Percentiles rank a stretch among this genome's conserved stretches.
Conservation (phyloP, 805 yeast genomes). For the Candida sonorensis region DNA sequence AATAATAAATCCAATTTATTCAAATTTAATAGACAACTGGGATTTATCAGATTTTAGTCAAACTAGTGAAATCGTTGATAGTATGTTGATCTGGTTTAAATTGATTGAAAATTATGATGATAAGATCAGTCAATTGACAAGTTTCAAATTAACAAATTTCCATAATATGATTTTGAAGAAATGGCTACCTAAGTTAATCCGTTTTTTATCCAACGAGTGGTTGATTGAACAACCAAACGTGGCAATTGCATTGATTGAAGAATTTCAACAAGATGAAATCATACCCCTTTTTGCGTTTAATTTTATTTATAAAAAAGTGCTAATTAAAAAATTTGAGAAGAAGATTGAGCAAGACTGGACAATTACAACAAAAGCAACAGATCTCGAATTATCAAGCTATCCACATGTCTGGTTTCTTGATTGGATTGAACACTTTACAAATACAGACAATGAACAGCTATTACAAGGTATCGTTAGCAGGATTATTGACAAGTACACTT, state of each 20-base stretch:
- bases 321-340: conserved; percentile 32
- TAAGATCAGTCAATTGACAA: too few relatives aligned
- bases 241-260: conserved; percentile 33
- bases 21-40: conserved; percentile 27
- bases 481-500: conserved; percentile 14
- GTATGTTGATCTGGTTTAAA: conserved; percentile 23
- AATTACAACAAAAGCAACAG: too few relatives aligned
- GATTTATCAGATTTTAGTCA: conserved; percentile 28
- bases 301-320: conserved; percentile 22
- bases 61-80: conserved; percentile 22
- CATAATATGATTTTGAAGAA: conserved; percentile 29
- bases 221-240: conserved; percentile 30
- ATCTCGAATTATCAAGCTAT: too few relatives aligned
- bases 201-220: conserved; percentile 30
- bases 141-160: conserved; percentile 20
- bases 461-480: conserved; percentile 8
- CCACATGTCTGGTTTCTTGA: conserved; percentile 22
- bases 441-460: conserved; percentile 5
- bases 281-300: conserved; percentile 25
- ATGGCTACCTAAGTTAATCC: conserved; percentile 30
- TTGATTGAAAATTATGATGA: conserved; percentile 5
- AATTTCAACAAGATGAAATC: conserved; percentile 19
- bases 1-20: conserved; percentile 16
- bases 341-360: conserved; percentile 32
- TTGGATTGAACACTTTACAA: conserved; percentile 15